These are phyloP conservation scores for Clitopilus passeckerianus DNA, from an alignment of 768 basidiomycete genomes.

Conservation along the genomic window DNA sequence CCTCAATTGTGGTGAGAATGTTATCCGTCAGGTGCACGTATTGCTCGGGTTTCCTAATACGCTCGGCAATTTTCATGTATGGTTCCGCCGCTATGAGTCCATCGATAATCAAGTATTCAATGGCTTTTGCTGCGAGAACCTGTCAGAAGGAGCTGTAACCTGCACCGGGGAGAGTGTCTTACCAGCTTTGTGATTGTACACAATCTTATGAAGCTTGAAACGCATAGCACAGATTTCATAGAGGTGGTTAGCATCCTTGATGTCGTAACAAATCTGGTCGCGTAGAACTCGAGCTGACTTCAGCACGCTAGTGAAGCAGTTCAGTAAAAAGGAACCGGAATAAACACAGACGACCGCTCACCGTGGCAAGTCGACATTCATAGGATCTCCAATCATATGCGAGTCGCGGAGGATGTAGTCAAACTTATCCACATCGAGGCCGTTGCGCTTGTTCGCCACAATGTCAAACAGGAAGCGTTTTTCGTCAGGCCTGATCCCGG, in stretches of 20 bases:
- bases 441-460: conserved; percentile 77
- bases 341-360: conserved; percentile 11
- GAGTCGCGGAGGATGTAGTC: conserved; percentile 81
- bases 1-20: conserved; percentile 58
- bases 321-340: neutral
- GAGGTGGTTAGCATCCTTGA: conserved; percentile 75
- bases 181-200: conserved; percentile 83
- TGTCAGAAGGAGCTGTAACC: too few species aligned
- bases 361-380: conserved; percentile 44
- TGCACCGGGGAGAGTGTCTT: too few species aligned
- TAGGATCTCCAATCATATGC: conserved; percentile 63
- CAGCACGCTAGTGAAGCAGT: conserved; percentile 47
- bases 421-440: conserved; percentile 88
- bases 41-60: conserved; percentile 50
- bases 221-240: conserved; percentile 71
- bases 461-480: conserved; percentile 82
- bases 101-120: conserved; percentile 85
- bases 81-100: conserved; percentile 66
- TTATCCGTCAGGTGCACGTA: conserved; percentile 68
- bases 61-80: conserved; percentile 51
- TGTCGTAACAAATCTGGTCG: conserved; percentile 73
- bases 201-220: conserved; percentile 75
- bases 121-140: conserved; percentile 53
- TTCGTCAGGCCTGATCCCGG: conserved; percentile 33
- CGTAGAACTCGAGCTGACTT: conserved; percentile 72